Evolutionary conservation across 371 early-diverging fungal species (phyloP).

Genomic region (Mucor ambiguus): DNA sequence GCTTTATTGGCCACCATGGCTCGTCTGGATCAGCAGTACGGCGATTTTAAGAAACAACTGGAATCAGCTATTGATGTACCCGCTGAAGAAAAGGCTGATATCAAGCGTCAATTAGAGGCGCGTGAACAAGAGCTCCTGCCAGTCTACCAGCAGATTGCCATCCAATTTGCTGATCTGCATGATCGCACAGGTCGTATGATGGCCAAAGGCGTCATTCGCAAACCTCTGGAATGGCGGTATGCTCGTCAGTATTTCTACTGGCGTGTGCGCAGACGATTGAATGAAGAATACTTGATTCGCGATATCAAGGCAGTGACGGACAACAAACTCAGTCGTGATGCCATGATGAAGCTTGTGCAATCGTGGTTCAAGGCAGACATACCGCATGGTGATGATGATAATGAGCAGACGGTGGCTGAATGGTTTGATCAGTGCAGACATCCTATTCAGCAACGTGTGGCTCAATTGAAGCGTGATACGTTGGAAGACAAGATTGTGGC

Average conservation of each 20-base stretch:
- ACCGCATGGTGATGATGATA: not conserved
- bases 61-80: conserved; percentile 46
- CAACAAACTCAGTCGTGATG: not conserved
- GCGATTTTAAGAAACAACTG: conserved; percentile 68
- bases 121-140: conserved; percentile 89
- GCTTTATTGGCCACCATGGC: conserved; percentile 91
- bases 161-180: conserved; percentile 97
- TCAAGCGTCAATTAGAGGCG: conserved; percentile 73
- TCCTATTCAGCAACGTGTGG: not conserved
- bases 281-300: conserved; percentile 61
- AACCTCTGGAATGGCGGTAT: conserved; percentile 79
- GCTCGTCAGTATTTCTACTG: conserved; percentile 93
- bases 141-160: conserved; percentile 89
- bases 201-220: conserved; percentile 89
- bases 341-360: conserved; percentile 2
- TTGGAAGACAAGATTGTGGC: conserved; percentile 5
- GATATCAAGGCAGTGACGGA: conserved; percentile 1
- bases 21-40: conserved; percentile 82
- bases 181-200: conserved; percentile 96
- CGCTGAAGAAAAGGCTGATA: conserved; percentile 54
- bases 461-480: not conserved
- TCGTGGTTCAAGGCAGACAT: conserved; percentile 9
- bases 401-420: conserved; percentile 3
- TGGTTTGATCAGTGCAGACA: conserved; percentile 3
- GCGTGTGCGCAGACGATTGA: conserved; percentile 84